Evolutionary conservation across 2,329 filamentous ascomycete genomes (phyloP).

Genomic region (Lasiodiplodia gonubiensis): DNA sequence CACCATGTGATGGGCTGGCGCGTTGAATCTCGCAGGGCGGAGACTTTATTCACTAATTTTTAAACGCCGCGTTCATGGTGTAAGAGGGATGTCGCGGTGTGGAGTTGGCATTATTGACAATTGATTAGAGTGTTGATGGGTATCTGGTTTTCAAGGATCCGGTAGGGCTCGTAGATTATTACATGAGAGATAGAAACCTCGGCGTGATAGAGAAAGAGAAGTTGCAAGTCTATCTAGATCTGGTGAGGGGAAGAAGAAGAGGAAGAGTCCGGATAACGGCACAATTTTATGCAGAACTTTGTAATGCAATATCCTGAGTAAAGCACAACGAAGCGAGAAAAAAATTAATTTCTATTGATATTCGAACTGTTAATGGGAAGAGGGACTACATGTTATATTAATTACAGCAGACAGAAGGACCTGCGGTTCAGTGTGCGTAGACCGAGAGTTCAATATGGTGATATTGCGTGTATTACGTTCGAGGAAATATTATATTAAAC

Average conservation of each 20-base stretch:
- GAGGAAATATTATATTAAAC: background rate
- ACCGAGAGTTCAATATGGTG: background rate
- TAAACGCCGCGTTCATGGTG: background rate
- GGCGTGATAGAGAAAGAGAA: background rate
- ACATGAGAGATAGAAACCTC: background rate
- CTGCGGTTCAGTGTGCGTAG: background rate
- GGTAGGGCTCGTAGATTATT: background rate
- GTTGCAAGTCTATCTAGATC: background rate
- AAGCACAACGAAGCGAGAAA: background rate
- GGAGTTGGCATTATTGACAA: background rate
- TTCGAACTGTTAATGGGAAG: background rate
- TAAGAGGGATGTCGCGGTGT: background rate
- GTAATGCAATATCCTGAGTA: background rate
- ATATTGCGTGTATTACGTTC: background rate
- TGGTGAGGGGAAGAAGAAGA: background rate
- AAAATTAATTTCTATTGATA: background rate
- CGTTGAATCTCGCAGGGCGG: slow-evolving; percentile 3
- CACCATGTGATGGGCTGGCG: background rate
- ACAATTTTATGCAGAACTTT: background rate
- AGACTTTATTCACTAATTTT: background rate
- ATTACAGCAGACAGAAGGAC: background rate
- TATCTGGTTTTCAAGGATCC: background rate
- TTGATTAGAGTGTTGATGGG: background rate
- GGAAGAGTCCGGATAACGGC: background rate
- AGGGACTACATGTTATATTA: background rate